Evolutionary conservation across 2,329 filamentous ascomycete species (phyloP), one percentile per base, ranked within the genome.

Genomic region (Hypoxylon sp.): DNA sequence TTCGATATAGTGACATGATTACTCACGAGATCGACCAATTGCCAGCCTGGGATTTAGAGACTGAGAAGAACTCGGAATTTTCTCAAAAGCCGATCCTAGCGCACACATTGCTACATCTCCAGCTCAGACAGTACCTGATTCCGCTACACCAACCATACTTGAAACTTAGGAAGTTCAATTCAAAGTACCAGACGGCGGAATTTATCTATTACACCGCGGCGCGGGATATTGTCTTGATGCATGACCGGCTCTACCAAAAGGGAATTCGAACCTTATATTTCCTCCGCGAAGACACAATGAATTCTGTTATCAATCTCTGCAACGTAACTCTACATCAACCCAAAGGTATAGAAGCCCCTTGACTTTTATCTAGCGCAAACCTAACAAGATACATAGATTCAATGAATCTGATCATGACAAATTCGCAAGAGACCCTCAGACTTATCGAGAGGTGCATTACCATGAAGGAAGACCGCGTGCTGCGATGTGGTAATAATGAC

Each of bases 151-250:
- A 89, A 68, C 86, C 87, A 0, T 89, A 87, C 74, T 81, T 90
- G 31, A 88, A 87, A 73, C 82, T 88, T 57, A 84, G 87, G 71
- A 86, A 86, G 78, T 82, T 83, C 67, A 87, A 88, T 76, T 87
- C 87, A 62, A 87, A 87, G 71, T 89, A 88, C 74, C 87, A 89
- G 72, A 87, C 87, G 73, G 88, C 87, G 1, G 87, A 89, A 71
- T 87, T 88, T 64, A 85, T 89, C 52, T 89, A 89, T 80, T 89
- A 89, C 78, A 89, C 87, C 61, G 86, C 87, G 0, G 87, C 87
- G 0, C 83, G 87, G 35, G 87, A 89, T 69, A 87, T 89, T 72
- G 86, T 89, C 0, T 80, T 89, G n/a, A 81, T 89, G 68, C 86
- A 89, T 74, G 86, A 89, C 75, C 87, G 86, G 72, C 82, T 89